Base-by-base conservation (phyloP, 495 filamentous ascomycete genomes). In the Penicillium waksmanii region DNA sequence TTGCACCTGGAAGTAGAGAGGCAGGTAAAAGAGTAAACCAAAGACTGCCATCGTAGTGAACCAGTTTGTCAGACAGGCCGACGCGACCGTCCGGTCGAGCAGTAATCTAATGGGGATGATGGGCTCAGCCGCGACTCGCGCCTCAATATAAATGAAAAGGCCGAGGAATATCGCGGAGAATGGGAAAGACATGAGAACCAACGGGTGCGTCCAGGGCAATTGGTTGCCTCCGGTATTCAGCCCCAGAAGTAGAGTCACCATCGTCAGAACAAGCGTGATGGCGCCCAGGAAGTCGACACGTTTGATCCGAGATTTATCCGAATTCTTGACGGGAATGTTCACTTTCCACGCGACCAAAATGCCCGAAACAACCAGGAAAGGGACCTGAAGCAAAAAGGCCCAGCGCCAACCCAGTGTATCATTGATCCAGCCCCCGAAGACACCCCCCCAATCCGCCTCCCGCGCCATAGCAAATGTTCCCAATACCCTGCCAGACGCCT, bases 201-300 rank as follows among this genome's bases (percentile, higher is more conserved):
- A 74, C 3, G 91, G 92, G 56, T 96, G 89, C 1, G 77, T 84
- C 93, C 93, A 96, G 3, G 92, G 89, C 0, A 96, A 84, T 17
- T 91, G 71, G 58, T 94, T 96, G 6, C 93, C 93, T 12, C 92
- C 93, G 1, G 89, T 85, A 65, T 92, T 96, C 52, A 97, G 80
- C 2, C 91, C 92, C 0, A 95, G 75, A 2, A 97, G 78, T 0
- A 96, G 73, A 11, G 92, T 71, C 3, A 93, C 85, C n/a, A 97
- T 79, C 15, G 82, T 85, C 12, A 82, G 64, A 19, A 93, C 80
- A 31, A 93, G 80, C 0, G 87, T 84, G 12, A 90, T 78, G 5
- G 88, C 84, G 3, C 93, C 93, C 0, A 85, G 73, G 69, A 93
- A 96, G 73, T 97, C 93, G n/a, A 97, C 84, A n/a, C 92, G 86